A percentile compares a stretch with the other conserved stretches of the same genome.
phyloP scores from a whole-genome alignment of 2,329 filamentous ascomycete species.

The Fusarium sarcochroum region DNA sequence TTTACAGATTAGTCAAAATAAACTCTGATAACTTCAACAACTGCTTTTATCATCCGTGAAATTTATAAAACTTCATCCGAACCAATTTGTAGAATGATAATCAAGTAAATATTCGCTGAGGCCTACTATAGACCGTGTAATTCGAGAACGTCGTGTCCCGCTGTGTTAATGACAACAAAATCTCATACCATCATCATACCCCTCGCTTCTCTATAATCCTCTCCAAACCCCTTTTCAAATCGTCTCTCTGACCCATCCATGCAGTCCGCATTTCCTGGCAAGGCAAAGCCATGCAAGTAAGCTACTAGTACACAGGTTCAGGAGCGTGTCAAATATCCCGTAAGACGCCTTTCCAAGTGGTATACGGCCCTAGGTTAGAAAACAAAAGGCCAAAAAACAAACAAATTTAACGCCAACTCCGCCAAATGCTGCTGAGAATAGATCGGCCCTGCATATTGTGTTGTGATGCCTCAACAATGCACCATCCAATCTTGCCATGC shows the following conservation, averaged over 20 bases:
- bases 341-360: constrained; percentile 44
- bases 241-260: constrained; percentile 17
- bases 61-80: neutral
- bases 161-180: constrained; percentile 20
- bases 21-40: constrained; percentile 19
- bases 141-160: constrained; percentile 33
- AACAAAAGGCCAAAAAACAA: constrained; percentile 16
- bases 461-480: constrained; percentile 18
- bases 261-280: constrained; percentile 25
- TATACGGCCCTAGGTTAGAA: constrained; percentile 26
- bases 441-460: constrained; percentile 12
- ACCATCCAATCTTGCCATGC: constrained; percentile 23
- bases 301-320: constrained; percentile 44
- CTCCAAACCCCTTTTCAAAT: constrained; percentile 18
- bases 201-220: constrained; percentile 1
- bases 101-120: constrained; percentile 44
- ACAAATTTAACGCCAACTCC: constrained; percentile 43
- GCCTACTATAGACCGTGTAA: constrained; percentile 38
- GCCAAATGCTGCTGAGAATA: constrained; percentile 36
- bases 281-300: constrained; percentile 21
- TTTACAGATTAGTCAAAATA: constrained; percentile 19
- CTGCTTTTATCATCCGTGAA: neutral
- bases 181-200: constrained; percentile 25
- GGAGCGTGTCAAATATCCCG: constrained; percentile 13
- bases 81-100: neutral